Percentiles rank a stretch among this genome's conserved stretches.
Conservation (phyloP, 352 stramenopile genomes). For the Phytophthora melonis region DNA sequence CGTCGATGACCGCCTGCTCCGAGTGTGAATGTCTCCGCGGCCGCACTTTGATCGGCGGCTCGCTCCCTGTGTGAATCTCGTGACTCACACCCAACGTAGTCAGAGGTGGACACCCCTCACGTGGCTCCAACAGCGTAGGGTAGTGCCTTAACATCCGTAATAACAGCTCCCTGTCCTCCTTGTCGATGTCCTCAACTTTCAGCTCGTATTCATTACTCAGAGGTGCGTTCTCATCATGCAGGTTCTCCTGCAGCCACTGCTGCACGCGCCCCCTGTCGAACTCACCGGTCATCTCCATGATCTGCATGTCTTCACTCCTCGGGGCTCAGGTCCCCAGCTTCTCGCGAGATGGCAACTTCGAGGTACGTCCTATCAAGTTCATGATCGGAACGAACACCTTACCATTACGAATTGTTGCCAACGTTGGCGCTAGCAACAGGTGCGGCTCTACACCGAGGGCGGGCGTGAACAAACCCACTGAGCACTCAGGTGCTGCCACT, state of each 20-base stretch:
- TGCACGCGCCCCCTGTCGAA: background rate
- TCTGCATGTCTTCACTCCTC: background rate
- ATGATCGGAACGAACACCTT: background rate
- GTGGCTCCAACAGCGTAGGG: background rate
- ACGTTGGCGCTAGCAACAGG: background rate
- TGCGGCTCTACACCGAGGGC: background rate
- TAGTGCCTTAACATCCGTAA: background rate
- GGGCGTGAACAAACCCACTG: background rate
- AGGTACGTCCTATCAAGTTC: background rate
- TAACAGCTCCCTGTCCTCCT: background rate
- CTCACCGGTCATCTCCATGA: constrained; percentile 3
- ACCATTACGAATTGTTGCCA: background rate
- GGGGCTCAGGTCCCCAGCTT: background rate
- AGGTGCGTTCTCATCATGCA: background rate
- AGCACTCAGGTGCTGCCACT: background rate
- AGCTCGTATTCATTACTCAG: background rate
- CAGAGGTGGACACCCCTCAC: background rate
- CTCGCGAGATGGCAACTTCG: background rate
- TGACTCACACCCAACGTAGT: background rate
- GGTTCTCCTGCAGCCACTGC: background rate
- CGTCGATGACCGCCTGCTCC: background rate
- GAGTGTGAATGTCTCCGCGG: background rate
- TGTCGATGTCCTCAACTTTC: background rate
- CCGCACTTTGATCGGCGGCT: background rate
- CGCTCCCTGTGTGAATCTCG: background rate